A percentile compares a stretch with the other conserved stretches of the same genome.
These are phyloP conservation scores for Venturia pyrina DNA, from an alignment of 2,329 filamentous ascomycete genomes.

Conservation along the genomic window DNA sequence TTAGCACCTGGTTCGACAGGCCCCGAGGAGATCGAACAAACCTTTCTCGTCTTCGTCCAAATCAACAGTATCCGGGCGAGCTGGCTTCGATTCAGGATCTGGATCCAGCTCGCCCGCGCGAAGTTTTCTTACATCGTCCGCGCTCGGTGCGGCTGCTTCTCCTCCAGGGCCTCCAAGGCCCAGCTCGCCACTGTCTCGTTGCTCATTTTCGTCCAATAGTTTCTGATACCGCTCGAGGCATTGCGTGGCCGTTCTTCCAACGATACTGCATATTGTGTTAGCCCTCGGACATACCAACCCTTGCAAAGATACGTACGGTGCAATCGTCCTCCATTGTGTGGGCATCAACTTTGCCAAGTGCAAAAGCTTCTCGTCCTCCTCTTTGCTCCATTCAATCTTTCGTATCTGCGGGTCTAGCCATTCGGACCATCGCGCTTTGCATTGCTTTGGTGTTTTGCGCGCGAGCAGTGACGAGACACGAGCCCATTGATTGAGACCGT, in stretches of 20 bases:
- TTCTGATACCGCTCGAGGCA: constrained; percentile 96
- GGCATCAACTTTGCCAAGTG: constrained; percentile 98
- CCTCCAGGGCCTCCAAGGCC: constrained; percentile 83
- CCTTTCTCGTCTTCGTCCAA: constrained; percentile 93
- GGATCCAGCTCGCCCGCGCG: constrained; percentile 91
- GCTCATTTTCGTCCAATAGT: constrained; percentile 89
- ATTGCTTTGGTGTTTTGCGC: constrained; percentile 97
- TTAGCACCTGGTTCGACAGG: not conserved
- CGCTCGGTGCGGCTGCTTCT: constrained; percentile 60
- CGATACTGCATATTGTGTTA: constrained; percentile 51
- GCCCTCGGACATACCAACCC: not conserved
- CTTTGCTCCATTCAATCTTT: constrained; percentile 98
- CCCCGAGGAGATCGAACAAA: not conserved
- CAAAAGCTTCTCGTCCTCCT: constrained; percentile 95
- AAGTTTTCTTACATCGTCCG: constrained; percentile 81
- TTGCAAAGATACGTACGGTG: constrained; percentile 26
- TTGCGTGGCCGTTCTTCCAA: constrained; percentile 92
- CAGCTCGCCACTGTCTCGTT: constrained; percentile 70
- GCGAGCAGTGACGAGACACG: constrained; percentile 94
- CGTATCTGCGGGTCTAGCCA: constrained; percentile 97
- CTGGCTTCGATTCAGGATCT: constrained; percentile 94
- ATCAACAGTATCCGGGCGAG: constrained; percentile 91
- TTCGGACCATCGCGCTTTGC: constrained; percentile 96
- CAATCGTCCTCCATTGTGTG: constrained; percentile 97
- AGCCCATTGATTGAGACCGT: constrained; percentile 66